Base-by-base conservation (phyloP, 768 basidiomycete species). In the Naganishia vishniacii region DNA sequence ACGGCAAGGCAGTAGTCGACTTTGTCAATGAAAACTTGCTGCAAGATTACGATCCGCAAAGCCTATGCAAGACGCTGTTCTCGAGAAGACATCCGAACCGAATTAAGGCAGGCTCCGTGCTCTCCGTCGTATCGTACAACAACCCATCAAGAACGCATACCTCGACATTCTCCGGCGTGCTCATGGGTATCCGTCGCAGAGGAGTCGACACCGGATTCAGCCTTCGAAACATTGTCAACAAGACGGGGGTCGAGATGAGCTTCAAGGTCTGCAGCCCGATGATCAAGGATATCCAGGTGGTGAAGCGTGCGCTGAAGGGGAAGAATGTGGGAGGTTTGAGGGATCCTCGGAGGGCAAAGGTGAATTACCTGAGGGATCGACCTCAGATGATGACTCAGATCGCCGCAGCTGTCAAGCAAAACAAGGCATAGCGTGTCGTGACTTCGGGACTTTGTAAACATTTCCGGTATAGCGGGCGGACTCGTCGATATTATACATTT, bases 201-300 rank as follows among this genome's bases (percentile, higher is more conserved):
- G 93, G 92, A 0, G 82, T 84, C 29, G 89, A 91, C 78, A 91
- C 90, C 28, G 87, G 86, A n/a, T 88, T 98, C 73, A 81, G 86
- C 59, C 79, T 98, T 58, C 84, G 94, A 68, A 97, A 97, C 78
- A 84, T 95, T 68, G 83, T 98, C 59, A 88, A 90, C 71, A 83
- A 91, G 67, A 90, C 88, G 13, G 93, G 92, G 13, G 87, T 95
- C 41, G 94, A 97, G 81, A 87, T 90, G 87, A 87, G 87, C 72
- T 88, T 90, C 79, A 91, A 87, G 75, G 84, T 86, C 68, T 85
- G 84, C 72, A 89, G 88, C 58, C 93, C 94, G 29, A 84, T 89
- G 73, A 72, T 98, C 78, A 90, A 89, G 81, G 85, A 88, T 61
- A 87, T 98, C 78, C 85, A 86, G 78, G 80, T 97, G 65, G 79